These are phyloP conservation scores for Ambrosiella xylebori DNA, from an alignment of 2,329 filamentous ascomycete genomes.

Conservation along the genomic window DNA sequence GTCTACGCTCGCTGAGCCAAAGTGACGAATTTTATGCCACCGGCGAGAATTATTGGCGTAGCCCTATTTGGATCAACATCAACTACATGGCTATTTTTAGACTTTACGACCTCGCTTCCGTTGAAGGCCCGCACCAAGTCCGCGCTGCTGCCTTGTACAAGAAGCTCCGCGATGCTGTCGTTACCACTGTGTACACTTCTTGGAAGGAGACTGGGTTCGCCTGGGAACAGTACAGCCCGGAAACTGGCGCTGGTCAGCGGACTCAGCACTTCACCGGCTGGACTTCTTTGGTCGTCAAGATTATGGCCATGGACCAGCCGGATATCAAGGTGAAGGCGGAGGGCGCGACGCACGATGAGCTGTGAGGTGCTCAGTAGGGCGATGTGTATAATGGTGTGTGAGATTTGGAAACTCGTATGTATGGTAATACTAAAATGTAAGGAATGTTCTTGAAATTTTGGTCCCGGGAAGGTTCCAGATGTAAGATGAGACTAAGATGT, in stretches of 20 bases:
- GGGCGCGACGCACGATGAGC: constrained; percentile 26
- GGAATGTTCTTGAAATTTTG: too few species aligned
- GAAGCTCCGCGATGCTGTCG: constrained; percentile 62
- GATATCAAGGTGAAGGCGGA: constrained; percentile 26
- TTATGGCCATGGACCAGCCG: constrained; percentile 71
- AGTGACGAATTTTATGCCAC: constrained; percentile 71
- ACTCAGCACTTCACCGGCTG: constrained; percentile 97
- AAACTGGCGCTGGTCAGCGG: constrained; percentile 80
- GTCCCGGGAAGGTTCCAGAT: too few species aligned
- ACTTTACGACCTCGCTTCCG: constrained; percentile 20
- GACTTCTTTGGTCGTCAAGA: constrained; percentile 96
- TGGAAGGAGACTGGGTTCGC: constrained; percentile 91
- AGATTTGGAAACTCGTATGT: not conserved
- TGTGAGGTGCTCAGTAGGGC: constrained; percentile 20
- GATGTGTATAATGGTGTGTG: not conserved
- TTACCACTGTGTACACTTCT: constrained; percentile 71
- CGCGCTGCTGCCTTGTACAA: constrained; percentile 60
- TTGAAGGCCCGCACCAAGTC: constrained; percentile 48
- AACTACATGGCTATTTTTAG: constrained; percentile 55
- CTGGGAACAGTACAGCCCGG: constrained; percentile 96
- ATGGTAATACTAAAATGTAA: not conserved
- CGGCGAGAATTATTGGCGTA: constrained; percentile 92
- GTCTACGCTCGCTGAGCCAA: constrained; percentile 79
- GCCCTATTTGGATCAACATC: constrained; percentile 89
- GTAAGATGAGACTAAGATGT: too few species aligned